Conservation (phyloP, 2,329 filamentous ascomycete species). For the Hymenotorrendiella dingleyae region DNA sequence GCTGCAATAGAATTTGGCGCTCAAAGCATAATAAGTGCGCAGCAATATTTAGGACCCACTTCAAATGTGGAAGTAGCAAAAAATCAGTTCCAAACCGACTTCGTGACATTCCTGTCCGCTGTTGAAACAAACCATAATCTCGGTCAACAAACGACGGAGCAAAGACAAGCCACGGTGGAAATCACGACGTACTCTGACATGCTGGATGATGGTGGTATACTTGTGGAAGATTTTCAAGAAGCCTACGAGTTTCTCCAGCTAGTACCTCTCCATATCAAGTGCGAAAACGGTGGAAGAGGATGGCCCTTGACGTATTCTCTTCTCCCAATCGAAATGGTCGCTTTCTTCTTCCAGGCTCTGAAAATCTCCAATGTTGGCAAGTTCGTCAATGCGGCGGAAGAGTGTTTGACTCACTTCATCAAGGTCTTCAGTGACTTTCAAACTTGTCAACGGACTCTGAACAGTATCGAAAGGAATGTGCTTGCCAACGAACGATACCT, state of each 20-base stretch:
- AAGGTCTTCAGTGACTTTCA: not conserved
- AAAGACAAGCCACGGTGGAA: slow-evolving; percentile 1
- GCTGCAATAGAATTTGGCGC: slow-evolving; percentile 16
- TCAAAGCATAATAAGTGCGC: slow-evolving; percentile 10
- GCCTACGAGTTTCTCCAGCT: slow-evolving; percentile 20
- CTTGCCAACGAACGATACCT: not conserved
- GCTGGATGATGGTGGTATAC: slow-evolving; percentile 11
- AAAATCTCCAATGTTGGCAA: not conserved
- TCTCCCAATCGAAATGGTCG: slow-evolving; percentile 22
- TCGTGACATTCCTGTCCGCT: slow-evolving; percentile 1
- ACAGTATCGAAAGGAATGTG: not conserved
- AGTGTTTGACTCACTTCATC: slow-evolving; percentile 10
- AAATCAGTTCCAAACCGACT: not conserved
- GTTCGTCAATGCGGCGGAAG: not conserved
- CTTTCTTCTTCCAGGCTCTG: slow-evolving; percentile 7
- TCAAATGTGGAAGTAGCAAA: not conserved
- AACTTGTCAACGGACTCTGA: not conserved
- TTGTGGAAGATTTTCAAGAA: slow-evolving; percentile 15
- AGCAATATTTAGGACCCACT: not conserved
- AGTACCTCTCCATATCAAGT: slow-evolving; percentile 17
- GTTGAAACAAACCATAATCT: not conserved
- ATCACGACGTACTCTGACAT: slow-evolving; percentile 20
- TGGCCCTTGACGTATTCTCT: slow-evolving; percentile 23
- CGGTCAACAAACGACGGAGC: not conserved
- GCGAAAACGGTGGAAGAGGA: slow-evolving; percentile 22